Evolutionary conservation across 2,329 filamentous ascomycete species (phyloP), one percentile per base, ranked within the genome.

Genomic region (Magnaporthiopsis poae): DNA sequence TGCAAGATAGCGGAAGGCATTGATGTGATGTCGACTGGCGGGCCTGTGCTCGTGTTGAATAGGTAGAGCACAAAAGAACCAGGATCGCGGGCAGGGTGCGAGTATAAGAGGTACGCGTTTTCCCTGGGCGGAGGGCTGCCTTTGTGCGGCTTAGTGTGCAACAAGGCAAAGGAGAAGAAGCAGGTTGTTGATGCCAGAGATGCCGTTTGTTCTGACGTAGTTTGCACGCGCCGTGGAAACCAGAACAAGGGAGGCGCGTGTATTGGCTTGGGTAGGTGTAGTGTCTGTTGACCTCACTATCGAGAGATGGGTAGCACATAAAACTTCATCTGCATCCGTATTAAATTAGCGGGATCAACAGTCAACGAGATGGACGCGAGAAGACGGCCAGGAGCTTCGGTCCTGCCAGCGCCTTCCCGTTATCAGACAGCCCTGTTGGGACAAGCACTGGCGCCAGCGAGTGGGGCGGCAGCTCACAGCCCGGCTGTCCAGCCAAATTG

Each of bases 21-120:
- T 36, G 68, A 67, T 9, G 66, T 69, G 18, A 72, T 73, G 12
- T 75, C 73, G 68, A 70, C 67, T n/a, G 75, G 70, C 46, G 67
- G 69, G 11, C 35, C 3, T 36, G 35, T 36, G 35, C 35, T 36
- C 35, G 35, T 36, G 35, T 36, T 12, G 11, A 36, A 36, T 36
- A 21, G 39, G 21, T 52, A 15, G 39, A 15, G 39, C 5, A 5
- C 5, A 15, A 21, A 52, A 21, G 39, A 52, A 52, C 3, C 39
- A 8, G 15, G 39, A 52, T 52, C 15, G 39, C 15, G 39, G 39
- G 3, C 39, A 52, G 39, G 39, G 5, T 15, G 39, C 21, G 39
- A 21, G 39, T 52, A 3, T 36, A 12, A 36, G 35, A 3, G 35
- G 12, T 11, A 11, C 13, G 35, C 11, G 11, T 36, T 11, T 36